These are phyloP conservation scores for Lupinus albus DNA, from an alignment of 306 rosid species.

Conservation along the genomic window DNA sequence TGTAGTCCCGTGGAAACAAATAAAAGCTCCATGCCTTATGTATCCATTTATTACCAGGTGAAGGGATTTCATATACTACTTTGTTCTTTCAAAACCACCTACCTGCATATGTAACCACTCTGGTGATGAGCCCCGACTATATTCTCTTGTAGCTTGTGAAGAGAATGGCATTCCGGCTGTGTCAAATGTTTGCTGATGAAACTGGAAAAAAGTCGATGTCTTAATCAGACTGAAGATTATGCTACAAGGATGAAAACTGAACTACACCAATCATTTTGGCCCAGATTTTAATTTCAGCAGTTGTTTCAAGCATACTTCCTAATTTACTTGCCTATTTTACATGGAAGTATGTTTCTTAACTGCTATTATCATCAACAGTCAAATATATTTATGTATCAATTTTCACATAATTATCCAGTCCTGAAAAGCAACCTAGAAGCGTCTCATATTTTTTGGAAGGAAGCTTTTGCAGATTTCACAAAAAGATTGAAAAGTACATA, in stretches of 20 bases:
- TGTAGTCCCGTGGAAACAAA: conserved; percentile 41
- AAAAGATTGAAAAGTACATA: not conserved
- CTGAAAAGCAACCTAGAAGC: conserved; percentile 14
- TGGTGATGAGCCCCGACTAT: conserved; percentile 73
- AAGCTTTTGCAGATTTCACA: not conserved
- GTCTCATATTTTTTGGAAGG: conserved; percentile 14
- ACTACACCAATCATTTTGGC: conserved; percentile 1
- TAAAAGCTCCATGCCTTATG: conserved; percentile 56
- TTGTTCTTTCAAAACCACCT: conserved; percentile 74
- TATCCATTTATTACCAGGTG: conserved; percentile 57
- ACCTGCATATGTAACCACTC: conserved; percentile 98
- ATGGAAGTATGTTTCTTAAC: conserved; percentile 20
- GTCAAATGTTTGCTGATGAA: conserved; percentile 74
- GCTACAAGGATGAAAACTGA: conserved; percentile 32
- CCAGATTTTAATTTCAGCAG: not conserved
- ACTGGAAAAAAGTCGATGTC: conserved; percentile 56
- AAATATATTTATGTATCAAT: not conserved
- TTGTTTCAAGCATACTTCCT: conserved; percentile 5
- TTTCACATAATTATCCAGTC: conserved; percentile 14
- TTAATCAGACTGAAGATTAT: conserved; percentile 35
- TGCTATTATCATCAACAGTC: conserved; percentile 22
- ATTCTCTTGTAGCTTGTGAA: conserved; percentile 76
- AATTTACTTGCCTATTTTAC: conserved; percentile 3
- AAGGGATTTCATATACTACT: conserved; percentile 49
- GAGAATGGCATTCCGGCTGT: conserved; percentile 59